A percentile compares a stretch with the other conserved stretches of the same genome.
phyloP scores from a whole-genome alignment of 306 rosid species.

The Cucurbita argyrosperma region DNA sequence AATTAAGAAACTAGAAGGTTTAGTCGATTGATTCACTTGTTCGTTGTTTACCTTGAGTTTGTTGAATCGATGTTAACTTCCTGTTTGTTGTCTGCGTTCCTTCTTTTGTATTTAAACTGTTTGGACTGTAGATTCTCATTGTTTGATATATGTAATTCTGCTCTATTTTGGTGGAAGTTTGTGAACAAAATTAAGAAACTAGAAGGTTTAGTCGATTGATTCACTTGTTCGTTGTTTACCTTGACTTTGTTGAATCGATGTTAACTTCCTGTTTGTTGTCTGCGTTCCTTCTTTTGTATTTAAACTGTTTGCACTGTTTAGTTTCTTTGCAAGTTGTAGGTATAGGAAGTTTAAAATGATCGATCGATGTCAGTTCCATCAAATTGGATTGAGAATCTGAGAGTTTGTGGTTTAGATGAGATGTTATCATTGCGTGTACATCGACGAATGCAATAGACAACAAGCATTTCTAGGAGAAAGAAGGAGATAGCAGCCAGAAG shows the following conservation, averaged over 20 bases:
- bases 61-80: neutral
- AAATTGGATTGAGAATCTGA: neutral
- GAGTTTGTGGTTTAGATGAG: neutral
- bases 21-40: neutral
- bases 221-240: neutral
- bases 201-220: neutral
- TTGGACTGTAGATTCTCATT: conserved; percentile 1
- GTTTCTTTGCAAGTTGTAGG: neutral
- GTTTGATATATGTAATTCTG: neutral
- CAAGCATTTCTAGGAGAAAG: neutral
- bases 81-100: neutral
- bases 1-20: neutral
- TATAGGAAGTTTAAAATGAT: neutral
- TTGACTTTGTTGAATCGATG: neutral
- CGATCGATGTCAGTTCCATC: neutral
- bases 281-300: neutral
- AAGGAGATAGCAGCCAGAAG: neutral
- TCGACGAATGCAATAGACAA: neutral
- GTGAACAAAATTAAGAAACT: neutral
- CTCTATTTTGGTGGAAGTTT: neutral
- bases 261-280: neutral
- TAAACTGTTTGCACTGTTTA: neutral
- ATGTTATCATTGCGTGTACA: neutral
- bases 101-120: no score
- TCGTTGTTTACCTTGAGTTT: neutral